Percentiles rank a stretch among this genome's conserved stretches.
Conservation (phyloP, 768 basidiomycete genomes). For the Pulveroboletus sp. region DNA sequence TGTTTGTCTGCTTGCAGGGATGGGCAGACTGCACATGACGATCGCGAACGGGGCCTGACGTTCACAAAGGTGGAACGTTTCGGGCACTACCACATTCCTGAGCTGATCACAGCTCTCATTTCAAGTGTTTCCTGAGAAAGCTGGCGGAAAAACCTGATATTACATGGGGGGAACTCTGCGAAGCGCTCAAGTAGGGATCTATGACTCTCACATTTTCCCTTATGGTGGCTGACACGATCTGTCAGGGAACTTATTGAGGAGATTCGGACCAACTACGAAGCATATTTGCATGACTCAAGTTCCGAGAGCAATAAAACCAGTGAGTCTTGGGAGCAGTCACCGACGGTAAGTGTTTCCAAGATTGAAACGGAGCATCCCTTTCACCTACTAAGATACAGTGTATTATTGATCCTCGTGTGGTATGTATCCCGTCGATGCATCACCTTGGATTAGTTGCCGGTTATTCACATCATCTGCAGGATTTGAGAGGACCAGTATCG, state of each 20-base stretch:
- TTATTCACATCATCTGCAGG: constrained; percentile 2
- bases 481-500: constrained; percentile 7
- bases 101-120: neutral
- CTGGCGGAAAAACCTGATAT: constrained; percentile 1
- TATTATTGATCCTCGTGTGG: constrained; percentile 8
- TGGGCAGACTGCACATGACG: constrained; percentile 21
- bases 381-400: constrained; percentile 5
- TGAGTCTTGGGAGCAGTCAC: constrained; percentile 11
- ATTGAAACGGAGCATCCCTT: neutral
- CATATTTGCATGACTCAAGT: neutral
- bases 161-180: constrained; percentile 21
- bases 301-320: neutral
- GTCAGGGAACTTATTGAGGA: constrained; percentile 12
- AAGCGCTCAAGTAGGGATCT: constrained; percentile 11
- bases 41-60: constrained; percentile 13
- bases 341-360: constrained; percentile 17
- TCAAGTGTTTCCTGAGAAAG: constrained; percentile 20
- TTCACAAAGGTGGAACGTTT: constrained; percentile 22
- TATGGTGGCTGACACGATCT: neutral
- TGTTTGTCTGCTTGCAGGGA: constrained; percentile 27
- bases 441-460: neutral
- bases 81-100: neutral
- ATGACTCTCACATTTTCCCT: neutral
- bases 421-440: neutral
- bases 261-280: constrained; percentile 12